Conservation (phyloP, 495 filamentous ascomycete species). For the Penicillium egyptiacum region DNA sequence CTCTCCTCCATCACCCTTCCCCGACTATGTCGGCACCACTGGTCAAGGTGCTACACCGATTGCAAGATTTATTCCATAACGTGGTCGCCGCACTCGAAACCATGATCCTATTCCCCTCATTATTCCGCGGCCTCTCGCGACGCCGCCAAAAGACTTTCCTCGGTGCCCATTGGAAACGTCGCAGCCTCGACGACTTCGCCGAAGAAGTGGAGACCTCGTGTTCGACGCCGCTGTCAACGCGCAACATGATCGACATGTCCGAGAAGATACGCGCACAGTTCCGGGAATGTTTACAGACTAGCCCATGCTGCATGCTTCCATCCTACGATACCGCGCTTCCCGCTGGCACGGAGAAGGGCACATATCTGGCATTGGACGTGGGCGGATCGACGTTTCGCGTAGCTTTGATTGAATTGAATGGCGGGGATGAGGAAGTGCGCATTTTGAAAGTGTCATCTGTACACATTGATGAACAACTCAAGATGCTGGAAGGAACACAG, state of each 20-base stretch:
- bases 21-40: slow-evolving; percentile 43
- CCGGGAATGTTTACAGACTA: slow-evolving; percentile 50
- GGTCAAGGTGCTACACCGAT: slow-evolving; percentile 47
- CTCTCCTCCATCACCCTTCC: slow-evolving; percentile 6
- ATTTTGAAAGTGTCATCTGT: slow-evolving; percentile 52
- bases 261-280: slow-evolving; percentile 60
- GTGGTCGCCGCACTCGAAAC: slow-evolving; percentile 51
- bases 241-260: slow-evolving; percentile 55
- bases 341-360: slow-evolving; percentile 58
- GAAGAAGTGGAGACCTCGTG: slow-evolving; percentile 52
- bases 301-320: slow-evolving; percentile 63
- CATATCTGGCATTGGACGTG: slow-evolving; percentile 63
- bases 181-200: slow-evolving; percentile 51
- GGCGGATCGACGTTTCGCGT: slow-evolving; percentile 68
- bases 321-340: slow-evolving; percentile 65
- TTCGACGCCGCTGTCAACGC: slow-evolving; percentile 41
- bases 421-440: slow-evolving; percentile 49
- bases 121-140: slow-evolving; percentile 44
- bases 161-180: slow-evolving; percentile 44
- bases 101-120: slow-evolving; percentile 52
- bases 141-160: slow-evolving; percentile 39
- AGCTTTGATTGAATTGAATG: slow-evolving; percentile 58
- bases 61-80: slow-evolving; percentile 57
- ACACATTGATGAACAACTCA: slow-evolving; percentile 55
- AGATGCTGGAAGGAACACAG: slow-evolving; percentile 50